Evolutionary conservation across 148 eudicot species (phyloP), one percentile per base, ranked within the genome.

Genomic region (Gaultheria prostrata): DNA sequence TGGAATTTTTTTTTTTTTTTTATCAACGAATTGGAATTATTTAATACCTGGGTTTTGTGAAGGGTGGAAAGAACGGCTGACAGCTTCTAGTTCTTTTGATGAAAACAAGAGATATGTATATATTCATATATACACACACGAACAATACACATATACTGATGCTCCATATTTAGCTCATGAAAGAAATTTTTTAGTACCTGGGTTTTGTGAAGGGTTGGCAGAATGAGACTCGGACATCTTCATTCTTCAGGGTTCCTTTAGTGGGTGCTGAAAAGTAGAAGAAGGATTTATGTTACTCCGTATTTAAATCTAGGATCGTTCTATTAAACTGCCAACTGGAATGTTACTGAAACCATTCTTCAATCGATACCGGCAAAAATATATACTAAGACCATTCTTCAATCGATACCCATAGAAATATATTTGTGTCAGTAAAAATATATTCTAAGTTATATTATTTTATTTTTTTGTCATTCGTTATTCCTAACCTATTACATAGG

Each of bases 1-100:
- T 8, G 11, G 24, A 80, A 17, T 20, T 32, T 24, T 14, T 78
- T 61, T n/a, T n/a, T n/a, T n/a, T n/a, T n/a, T n/a, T n/a, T n/a
- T n/a, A n/a, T 46, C 4, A n/a, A 76, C 13, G 5, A 15, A 51
- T 43, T 8, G 11, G 24, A 80, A 17, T 20, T 32, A 39, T 14
- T 78, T 61, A 12, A 6, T 50, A 82, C 86, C 85, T 78, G 87
- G 67, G 75, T 82, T 79, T 83, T 73, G 59, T 33, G 69, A 26
- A 50, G 14, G 53, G 0, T 13, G 53, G 53, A 13, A 9, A 1
- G 53, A 50, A 50, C 14, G 2, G 53, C 13, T 9, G 51, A 50
- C 10, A 8, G 9, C 53, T 50, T 50, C 53, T 9, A 9, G 18
- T 65, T 28, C 72, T 13, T 67, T 28, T 1, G 35, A 26, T 67